Evolutionary conservation across 345 rosid genomes (phyloP).

Genomic region (Lumnitzera littorea): DNA sequence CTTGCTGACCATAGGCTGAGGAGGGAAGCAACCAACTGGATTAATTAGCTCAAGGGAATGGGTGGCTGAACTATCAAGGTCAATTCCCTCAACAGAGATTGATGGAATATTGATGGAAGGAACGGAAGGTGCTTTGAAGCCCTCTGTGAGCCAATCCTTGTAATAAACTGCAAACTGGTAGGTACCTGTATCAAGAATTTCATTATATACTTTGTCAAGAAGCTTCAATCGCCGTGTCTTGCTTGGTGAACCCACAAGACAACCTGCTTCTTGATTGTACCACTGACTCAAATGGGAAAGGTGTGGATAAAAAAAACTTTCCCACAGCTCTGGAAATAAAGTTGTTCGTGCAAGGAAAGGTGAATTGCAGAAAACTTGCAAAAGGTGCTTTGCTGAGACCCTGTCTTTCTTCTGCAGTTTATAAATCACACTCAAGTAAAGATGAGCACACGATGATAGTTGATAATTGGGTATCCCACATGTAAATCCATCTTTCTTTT

Average conservation of each 20-base stretch:
- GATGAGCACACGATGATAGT: conserved; percentile 57
- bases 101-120: conserved; percentile 43
- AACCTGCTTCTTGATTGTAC: conserved; percentile 47
- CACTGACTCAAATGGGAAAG: conserved; percentile 52
- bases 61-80: conserved; percentile 14
- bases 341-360: conserved; percentile 41
- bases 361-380: conserved; percentile 55
- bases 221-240: conserved; percentile 35
- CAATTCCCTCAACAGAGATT: conserved; percentile 19
- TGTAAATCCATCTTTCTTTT: conserved; percentile 33
- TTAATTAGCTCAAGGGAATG: conserved; percentile 27
- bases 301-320: conserved; percentile 50
- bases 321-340: conserved; percentile 55
- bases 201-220: conserved; percentile 49
- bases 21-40: conserved; percentile 26
- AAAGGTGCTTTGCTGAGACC: conserved; percentile 47
- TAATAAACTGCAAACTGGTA: conserved; percentile 50
- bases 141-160: conserved; percentile 61
- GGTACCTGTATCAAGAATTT: conserved; percentile 53
- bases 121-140: conserved; percentile 41
- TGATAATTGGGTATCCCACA: conserved; percentile 36
- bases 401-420: conserved; percentile 53
- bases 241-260: conserved; percentile 23
- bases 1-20: conserved; percentile 52
- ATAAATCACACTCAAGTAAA: conserved; percentile 46